phyloP scores from a whole-genome alignment of 306 rosid species.

The Lathyrus sativus region DNA sequence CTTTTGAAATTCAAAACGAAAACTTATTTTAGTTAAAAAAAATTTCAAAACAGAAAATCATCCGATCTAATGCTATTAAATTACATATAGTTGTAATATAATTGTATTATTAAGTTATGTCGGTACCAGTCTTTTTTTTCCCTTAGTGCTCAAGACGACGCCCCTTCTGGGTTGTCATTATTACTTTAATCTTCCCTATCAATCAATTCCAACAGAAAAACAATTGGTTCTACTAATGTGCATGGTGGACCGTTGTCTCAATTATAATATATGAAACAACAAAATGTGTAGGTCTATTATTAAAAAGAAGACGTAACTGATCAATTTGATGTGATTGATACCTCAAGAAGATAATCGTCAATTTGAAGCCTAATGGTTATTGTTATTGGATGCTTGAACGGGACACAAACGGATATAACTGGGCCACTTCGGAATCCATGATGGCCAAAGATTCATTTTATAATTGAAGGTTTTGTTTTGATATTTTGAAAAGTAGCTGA shows the following conservation, averaged over 20 bases:
- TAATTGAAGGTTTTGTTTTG: too few species aligned
- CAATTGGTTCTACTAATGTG: constrained; percentile 2
- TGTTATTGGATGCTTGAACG: too few species aligned
- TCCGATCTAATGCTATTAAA: background rate
- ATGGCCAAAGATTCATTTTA: background rate
- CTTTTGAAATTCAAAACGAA: too few species aligned
- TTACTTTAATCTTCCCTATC: background rate
- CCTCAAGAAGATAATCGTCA: constrained; percentile 61
- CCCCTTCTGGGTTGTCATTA: background rate
- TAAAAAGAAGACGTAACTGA: background rate
- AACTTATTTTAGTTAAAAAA: too few species aligned
- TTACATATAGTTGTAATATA: background rate
- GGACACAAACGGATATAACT: too few species aligned
- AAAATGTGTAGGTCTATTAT: constrained; percentile 33
- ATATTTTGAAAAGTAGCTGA: too few species aligned
- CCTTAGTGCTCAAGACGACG: constrained; percentile 28
- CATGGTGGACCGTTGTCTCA: constrained; percentile 5
- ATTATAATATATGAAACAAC: constrained; percentile 30
- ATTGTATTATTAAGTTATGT: background rate
- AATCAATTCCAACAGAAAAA: background rate
- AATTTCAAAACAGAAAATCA: too few species aligned
- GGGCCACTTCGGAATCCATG: too few species aligned
- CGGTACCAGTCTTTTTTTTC: background rate
- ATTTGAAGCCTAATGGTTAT: constrained; percentile 43
- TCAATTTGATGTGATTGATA: constrained; percentile 20